Conservation (phyloP, 495 filamentous ascomycete genomes). For the Saxophila tyrrhenica region DNA sequence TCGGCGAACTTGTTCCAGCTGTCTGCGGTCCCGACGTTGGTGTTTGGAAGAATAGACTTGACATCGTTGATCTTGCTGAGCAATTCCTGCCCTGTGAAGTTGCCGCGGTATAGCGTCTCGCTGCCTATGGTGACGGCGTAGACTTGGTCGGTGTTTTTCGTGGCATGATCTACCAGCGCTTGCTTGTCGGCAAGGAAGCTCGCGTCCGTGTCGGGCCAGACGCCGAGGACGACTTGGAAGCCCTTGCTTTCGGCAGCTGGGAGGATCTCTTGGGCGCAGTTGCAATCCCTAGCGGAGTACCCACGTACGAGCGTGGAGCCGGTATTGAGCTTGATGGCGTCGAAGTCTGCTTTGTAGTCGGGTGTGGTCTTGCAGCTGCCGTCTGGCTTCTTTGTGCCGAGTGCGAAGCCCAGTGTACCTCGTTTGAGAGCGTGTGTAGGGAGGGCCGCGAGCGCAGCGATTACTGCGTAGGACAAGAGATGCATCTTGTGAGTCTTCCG, state of each 20-base stretch:
- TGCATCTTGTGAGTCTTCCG: neutral
- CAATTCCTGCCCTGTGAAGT: constrained; percentile 53
- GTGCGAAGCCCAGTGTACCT: constrained; percentile 38
- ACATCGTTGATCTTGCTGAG: constrained; percentile 52
- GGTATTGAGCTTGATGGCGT: constrained; percentile 36
- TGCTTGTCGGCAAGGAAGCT: constrained; percentile 52
- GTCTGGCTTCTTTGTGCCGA: constrained; percentile 44
- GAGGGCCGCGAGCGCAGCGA: neutral
- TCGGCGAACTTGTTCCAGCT: constrained; percentile 73
- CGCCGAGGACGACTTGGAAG: constrained; percentile 65
- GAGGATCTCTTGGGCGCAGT: constrained; percentile 53
- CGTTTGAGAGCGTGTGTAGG: constrained; percentile 1
- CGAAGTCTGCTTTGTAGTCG: constrained; percentile 63
- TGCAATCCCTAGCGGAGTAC: constrained; percentile 59
- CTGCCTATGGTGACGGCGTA: constrained; percentile 71
- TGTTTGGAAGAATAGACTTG: constrained; percentile 38
- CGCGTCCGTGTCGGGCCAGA: constrained; percentile 63
- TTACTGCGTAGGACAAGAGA: neutral
- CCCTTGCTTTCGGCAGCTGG: constrained; percentile 59
- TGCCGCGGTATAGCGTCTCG: constrained; percentile 59
- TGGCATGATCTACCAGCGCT: constrained; percentile 41
- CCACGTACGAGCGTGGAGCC: constrained; percentile 51
- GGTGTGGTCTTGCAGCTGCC: constrained; percentile 50
- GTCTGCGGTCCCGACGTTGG: constrained; percentile 67
- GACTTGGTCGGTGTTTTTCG: constrained; percentile 46